Base-by-base conservation (phyloP, 768 basidiomycete species). In the Leucosporidium creatinivorum region DNA sequence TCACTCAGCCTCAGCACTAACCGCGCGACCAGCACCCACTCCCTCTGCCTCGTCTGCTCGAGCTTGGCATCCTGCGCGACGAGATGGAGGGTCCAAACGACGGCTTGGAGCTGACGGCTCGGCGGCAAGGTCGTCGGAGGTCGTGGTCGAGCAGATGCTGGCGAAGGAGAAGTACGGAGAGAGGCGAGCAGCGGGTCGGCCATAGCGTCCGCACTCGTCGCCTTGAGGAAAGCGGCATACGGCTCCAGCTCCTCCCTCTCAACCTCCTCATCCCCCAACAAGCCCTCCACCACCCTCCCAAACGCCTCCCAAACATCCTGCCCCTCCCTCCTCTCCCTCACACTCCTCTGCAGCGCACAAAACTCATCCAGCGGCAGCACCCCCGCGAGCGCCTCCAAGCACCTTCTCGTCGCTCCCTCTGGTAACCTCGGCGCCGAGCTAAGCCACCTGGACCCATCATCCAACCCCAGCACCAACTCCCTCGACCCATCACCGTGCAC, bases 1-100 rank as follows among this genome's bases (percentile, higher is more conserved):
- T 23, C 50, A 23, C 23, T 26, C 50, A 51, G 9, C 50, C 50
- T 51, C 9, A 6, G 21, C 23, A 78, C 56, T 23, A 76, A 25
- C 12, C 18, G 39, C 10, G 69, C 73, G 23, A 77, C 3, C 6
- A 23, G 54, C 1, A 28, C 21, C 8, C 72, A 55, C n/a, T 73
- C 58, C 19, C 8, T 6, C 28, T 58, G 33, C 5, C 55, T 36
- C 25, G 62, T 63, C 5, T 63, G 36, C 26, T 70, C 65, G 48
- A 81, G 65, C 30, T 77, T 76, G 39, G 69, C 75, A 26, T 80
- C 77, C 73, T 82, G 90, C 0, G 83, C 91, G 3, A 94, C 81
- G 54, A 86, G 84, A 75, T 97, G 93, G 2, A 98, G 78, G 0
- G 86, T 87, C 66, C 86, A 84, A 18, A 93, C 79, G 31, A 87